phyloP scores from a whole-genome alignment of 2,329 filamentous ascomycete species.

The Fusarium virguliforme region DNA sequence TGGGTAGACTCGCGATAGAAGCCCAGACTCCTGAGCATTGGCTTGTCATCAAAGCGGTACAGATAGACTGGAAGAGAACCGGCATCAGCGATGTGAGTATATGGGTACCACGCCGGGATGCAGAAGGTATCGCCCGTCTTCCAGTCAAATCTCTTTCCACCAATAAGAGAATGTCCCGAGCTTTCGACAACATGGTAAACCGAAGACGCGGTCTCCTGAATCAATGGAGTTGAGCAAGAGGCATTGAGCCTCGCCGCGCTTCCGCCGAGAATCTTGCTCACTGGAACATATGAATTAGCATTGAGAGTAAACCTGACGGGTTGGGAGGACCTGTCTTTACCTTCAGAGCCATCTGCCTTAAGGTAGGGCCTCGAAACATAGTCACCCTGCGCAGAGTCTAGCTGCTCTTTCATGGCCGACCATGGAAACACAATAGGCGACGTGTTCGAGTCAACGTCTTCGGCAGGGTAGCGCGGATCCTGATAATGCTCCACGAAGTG shows the following conservation, averaged over 20 bases:
- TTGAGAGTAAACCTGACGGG: too few species aligned
- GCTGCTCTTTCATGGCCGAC: conserved; percentile 59
- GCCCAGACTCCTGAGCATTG: conserved; percentile 67
- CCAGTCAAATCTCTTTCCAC: conserved; percentile 60
- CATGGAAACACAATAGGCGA: conserved; percentile 67
- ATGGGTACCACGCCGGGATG: conserved; percentile 67
- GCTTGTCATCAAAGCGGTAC: conserved; percentile 70
- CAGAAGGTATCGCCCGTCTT: conserved; percentile 69
- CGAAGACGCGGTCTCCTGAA: conserved; percentile 67
- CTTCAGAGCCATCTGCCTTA: conserved; percentile 51
- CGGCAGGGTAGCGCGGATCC: conserved; percentile 63
- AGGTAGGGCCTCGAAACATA: conserved; percentile 53
- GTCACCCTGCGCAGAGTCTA: conserved; percentile 53
- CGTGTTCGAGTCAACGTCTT: conserved; percentile 57
- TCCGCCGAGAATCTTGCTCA: conserved; percentile 62
- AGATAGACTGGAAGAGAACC: conserved; percentile 67
- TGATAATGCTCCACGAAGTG: conserved; percentile 69
- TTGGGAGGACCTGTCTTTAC: too few species aligned
- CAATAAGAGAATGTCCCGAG: conserved; percentile 63
- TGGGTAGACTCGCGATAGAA: too few species aligned
- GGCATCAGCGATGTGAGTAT: too few species aligned
- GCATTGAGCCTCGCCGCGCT: conserved; percentile 62
- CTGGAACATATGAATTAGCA: background rate
- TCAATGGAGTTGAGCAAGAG: conserved; percentile 55
- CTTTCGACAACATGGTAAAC: conserved; percentile 70